Conservation (phyloP, 2,329 filamentous ascomycete genomes). For the Cercospora canescens region DNA sequence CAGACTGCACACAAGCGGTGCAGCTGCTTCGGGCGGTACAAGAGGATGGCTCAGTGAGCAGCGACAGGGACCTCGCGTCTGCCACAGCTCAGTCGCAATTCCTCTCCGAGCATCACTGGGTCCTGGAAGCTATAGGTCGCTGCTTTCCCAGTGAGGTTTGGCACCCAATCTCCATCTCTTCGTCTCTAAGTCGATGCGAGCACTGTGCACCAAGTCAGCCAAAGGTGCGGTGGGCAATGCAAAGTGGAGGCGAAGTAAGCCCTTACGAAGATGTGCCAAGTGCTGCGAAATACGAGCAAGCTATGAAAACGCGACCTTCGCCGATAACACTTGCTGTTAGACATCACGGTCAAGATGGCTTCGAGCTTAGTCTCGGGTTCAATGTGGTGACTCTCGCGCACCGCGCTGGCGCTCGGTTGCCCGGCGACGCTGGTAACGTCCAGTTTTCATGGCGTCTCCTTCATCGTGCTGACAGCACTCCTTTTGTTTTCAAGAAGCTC, state of each 20-base stretch:
- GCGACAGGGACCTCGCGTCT: background rate
- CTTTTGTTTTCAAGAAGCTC: conserved; percentile 25
- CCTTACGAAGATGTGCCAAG: conserved; percentile 53
- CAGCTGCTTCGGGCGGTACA: conserved; percentile 4
- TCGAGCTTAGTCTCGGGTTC: conserved; percentile 27
- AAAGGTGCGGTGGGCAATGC: conserved; percentile 40
- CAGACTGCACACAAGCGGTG: conserved; percentile 5
- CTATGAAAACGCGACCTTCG: conserved; percentile 51
- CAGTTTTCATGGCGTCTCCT: conserved; percentile 31
- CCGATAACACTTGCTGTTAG: conserved; percentile 21
- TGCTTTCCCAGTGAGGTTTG: conserved; percentile 22
- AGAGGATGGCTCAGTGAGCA: background rate
- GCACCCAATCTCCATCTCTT: conserved; percentile 6
- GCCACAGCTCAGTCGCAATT: background rate
- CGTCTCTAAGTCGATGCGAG: conserved; percentile 14
- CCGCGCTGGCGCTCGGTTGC: conserved; percentile 28
- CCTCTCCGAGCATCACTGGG: conserved; percentile 19
- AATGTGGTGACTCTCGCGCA: conserved; percentile 34
- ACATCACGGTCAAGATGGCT: background rate
- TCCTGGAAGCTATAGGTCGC: conserved; percentile 30
- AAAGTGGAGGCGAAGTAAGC: conserved; percentile 35
- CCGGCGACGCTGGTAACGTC: background rate
- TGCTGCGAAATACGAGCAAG: conserved; percentile 53
- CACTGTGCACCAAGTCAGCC: conserved; percentile 43
- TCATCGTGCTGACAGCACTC: background rate